A percentile compares a stretch with the other conserved stretches of the same genome.
These are phyloP conservation scores for Saccharomycopsis sp. DNA, from an alignment of 805 yeast genomes.

Conservation along the genomic window DNA sequence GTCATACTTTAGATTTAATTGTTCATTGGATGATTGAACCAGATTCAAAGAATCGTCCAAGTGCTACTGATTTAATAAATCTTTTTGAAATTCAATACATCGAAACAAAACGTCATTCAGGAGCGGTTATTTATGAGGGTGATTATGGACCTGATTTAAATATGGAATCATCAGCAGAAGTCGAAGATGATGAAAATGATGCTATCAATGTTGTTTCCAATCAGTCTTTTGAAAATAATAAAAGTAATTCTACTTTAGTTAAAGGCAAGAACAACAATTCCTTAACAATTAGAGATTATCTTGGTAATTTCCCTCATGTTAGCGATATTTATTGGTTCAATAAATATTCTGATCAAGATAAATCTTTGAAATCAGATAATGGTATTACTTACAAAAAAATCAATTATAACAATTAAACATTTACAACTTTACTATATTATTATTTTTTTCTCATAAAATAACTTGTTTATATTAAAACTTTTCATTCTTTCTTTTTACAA, in stretches of 20 bases:
- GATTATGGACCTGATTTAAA: constrained; percentile 66
- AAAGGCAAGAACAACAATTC: not conserved
- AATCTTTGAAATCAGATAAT: no score
- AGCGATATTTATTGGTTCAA: no score
- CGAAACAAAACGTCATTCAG: constrained; percentile 74
- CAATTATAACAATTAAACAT: no score
- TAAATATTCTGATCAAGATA: no score
- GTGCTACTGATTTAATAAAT: constrained; percentile 56
- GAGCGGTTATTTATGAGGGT: constrained; percentile 92
- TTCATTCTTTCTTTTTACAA: no score
- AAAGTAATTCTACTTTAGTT: constrained; percentile 1
- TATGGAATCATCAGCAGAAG: constrained; percentile 9
- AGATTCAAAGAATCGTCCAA: constrained; percentile 69
- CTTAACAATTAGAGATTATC: constrained; percentile 10
- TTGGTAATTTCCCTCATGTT: constrained; percentile 3
- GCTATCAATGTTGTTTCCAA: constrained; percentile 5
- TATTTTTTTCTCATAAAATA: no score
- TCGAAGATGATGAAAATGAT: constrained; percentile 8
- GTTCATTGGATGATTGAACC: constrained; percentile 90
- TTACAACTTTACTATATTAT: no score
- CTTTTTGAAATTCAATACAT: constrained; percentile 69
- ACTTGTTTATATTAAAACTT: no score
- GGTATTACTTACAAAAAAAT: no score
- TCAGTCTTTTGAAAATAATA: not conserved
- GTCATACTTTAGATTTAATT: constrained; percentile 61